Percentiles rank a stretch among this genome's conserved stretches.
Conservation (phyloP, 1,284 basidiomycete species). For the Cryptococcus sp. region DNA sequence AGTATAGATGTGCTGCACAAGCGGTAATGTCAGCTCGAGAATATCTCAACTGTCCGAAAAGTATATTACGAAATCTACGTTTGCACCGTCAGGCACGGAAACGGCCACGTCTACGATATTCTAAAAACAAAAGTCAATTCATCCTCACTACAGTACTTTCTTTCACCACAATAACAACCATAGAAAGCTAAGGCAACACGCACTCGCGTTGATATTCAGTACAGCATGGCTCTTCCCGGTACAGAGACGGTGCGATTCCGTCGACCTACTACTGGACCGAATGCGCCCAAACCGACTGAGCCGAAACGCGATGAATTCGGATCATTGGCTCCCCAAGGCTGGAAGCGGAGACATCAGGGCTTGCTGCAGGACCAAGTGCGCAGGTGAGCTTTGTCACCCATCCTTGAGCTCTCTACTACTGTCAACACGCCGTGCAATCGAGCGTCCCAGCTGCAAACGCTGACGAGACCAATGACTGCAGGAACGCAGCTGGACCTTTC, state of each 20-base stretch:
- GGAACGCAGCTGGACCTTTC: conserved; percentile 62
- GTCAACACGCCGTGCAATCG: background rate
- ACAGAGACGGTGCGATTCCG: conserved; percentile 51
- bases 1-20: too few relatives aligned
- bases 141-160: background rate
- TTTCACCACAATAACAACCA: too few relatives aligned
- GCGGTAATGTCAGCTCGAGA: background rate
- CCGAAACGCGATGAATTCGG: conserved; percentile 48
- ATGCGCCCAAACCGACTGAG: conserved; percentile 28
- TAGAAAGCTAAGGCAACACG: too few relatives aligned
- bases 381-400: conserved; percentile 31
- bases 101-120: background rate
- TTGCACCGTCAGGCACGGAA: background rate
- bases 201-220: too few relatives aligned
- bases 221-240: conserved; percentile 39
- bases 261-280: conserved; percentile 46
- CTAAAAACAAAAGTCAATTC: background rate
- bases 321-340: conserved; percentile 38
- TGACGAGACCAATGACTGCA: conserved; percentile 4
- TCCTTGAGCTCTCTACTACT: background rate
- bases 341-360: conserved; percentile 51
- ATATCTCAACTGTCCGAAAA: background rate
- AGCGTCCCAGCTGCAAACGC: background rate
- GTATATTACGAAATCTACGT: too few relatives aligned
- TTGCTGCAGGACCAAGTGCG: conserved; percentile 51